Base-by-base conservation (phyloP, 148 eudicot genomes). In the Camellia sinensis region DNA sequence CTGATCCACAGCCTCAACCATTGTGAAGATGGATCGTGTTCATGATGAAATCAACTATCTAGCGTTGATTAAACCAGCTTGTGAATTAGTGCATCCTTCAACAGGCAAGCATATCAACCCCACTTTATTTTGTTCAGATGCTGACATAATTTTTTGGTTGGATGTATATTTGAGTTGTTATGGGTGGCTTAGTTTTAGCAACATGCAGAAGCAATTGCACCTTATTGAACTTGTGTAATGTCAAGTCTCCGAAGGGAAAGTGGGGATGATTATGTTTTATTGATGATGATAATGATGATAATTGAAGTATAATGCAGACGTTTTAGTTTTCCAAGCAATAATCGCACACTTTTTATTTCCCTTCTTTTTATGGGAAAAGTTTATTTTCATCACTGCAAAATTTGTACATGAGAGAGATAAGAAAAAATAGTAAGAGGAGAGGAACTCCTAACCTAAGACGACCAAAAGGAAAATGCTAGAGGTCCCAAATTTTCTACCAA, bases 1-100 rank as follows among this genome's bases (percentile, higher is more conserved):
- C 92, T 8, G 94, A 89, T 68, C 84, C 88, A 3, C 95, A 87
- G 3, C 85, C 86, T 62, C 90, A 94, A 0, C 63, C 94, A 68
- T 76, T 91, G 69, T 90, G 84, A 86, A 21, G 71, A 53, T 59
- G 73, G 64, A 61, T 71, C 69, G 29, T 29, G 29, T 29, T 29
- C 29, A 54, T 81, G 50, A 59, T 68, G n/a, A 40, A 14, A 67
- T 59, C 56, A 67, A 57, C 61, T 21, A 65, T 76, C 43, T 60
- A 59, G 75, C 54, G 77, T 63, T 72, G 83, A 73, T 74, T 29
- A 71, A 75, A 64, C 45, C 78, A 56, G 57, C 64, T 69, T 48
- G 46, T 43, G 63, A 19, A 60, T 59, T 15, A 19, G 18, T 45
- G 56, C 74, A 40, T 57, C 45, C 66, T 37, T 78, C 11, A 59